These are phyloP conservation scores for Cadophora sp. DNA, from an alignment of 2,329 filamentous ascomycete species.

Conservation along the genomic window DNA sequence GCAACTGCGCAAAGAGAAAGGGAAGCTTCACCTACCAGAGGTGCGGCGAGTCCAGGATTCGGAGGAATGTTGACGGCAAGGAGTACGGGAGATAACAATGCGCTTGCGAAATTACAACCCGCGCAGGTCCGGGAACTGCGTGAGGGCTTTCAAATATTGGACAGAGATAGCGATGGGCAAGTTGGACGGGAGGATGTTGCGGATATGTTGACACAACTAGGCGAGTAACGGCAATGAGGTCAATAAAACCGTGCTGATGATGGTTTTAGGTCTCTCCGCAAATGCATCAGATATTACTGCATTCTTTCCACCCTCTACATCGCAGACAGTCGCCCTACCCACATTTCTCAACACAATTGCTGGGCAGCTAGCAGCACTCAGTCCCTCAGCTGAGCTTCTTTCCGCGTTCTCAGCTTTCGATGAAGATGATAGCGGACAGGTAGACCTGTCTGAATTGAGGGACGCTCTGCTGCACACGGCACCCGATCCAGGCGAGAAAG, in stretches of 20 bases:
- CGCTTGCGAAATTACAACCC: constrained; percentile 77
- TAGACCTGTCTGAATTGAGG: constrained; percentile 82
- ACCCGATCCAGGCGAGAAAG: constrained; percentile 72
- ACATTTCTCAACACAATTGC: constrained; percentile 86
- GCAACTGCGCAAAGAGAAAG: constrained; percentile 44
- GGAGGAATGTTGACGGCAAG: constrained; percentile 38
- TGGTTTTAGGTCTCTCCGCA: constrained; percentile 70
- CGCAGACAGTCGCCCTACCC: constrained; percentile 81
- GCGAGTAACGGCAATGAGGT: constrained; percentile 49
- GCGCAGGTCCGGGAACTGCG: constrained; percentile 86
- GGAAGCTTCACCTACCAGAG: constrained; percentile 43
- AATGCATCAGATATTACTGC: constrained; percentile 72
- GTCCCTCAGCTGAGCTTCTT: constrained; percentile 78
- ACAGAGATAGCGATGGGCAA: constrained; percentile 84
- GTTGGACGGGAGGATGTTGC: constrained; percentile 84
- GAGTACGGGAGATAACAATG: constrained; percentile 47
- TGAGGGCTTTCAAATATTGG: constrained; percentile 92
- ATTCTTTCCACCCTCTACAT: constrained; percentile 79
- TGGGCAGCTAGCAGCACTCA: constrained; percentile 74
- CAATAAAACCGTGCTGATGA: neutral
- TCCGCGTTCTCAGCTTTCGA: constrained; percentile 96
- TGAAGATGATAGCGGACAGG: constrained; percentile 91
- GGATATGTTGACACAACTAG: constrained; percentile 87
- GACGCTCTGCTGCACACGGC: constrained; percentile 84
- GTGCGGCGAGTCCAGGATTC: constrained; percentile 39